Evolutionary conservation across 2,329 filamentous ascomycete species (phyloP).

Genomic region (Monilinia fructigena): DNA sequence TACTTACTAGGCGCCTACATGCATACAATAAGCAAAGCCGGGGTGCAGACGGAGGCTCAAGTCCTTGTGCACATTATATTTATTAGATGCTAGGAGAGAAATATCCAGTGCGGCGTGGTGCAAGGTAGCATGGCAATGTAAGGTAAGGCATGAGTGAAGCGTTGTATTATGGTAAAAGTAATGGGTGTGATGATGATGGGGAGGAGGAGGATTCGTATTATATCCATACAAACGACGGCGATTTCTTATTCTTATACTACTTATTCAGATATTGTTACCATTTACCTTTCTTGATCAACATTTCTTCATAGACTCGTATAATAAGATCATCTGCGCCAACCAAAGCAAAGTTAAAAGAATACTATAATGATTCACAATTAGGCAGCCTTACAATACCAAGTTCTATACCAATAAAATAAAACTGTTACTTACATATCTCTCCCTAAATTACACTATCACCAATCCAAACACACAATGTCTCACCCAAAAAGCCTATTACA

Average conservation of each 20-base stretch:
- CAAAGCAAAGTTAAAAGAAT: too few relatives aligned
- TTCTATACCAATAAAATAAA: too few relatives aligned
- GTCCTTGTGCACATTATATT: neutral
- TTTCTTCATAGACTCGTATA: too few relatives aligned
- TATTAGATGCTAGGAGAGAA: too few relatives aligned
- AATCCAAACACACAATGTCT: neutral
- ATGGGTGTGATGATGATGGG: neutral
- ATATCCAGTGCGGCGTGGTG: neutral
- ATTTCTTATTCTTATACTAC: neutral
- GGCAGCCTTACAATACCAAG: too few relatives aligned
- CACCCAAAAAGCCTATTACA: neutral
- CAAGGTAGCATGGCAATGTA: neutral
- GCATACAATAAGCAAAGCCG: neutral
- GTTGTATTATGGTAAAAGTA: neutral
- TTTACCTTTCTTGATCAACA: too few relatives aligned
- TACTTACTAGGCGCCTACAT: too few relatives aligned
- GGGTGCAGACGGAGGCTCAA: slow-evolving; percentile 5
- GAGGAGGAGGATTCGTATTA: neutral
- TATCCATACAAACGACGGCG: neutral
- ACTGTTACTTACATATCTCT: too few relatives aligned
- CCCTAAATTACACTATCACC: too few relatives aligned
- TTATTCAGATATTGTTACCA: too few relatives aligned
- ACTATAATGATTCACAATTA: too few relatives aligned
- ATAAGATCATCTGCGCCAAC: too few relatives aligned
- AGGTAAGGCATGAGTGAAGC: neutral